phyloP scores from a whole-genome alignment of 1,139 yeast species.

The Chernovozyma aurita region DNA sequence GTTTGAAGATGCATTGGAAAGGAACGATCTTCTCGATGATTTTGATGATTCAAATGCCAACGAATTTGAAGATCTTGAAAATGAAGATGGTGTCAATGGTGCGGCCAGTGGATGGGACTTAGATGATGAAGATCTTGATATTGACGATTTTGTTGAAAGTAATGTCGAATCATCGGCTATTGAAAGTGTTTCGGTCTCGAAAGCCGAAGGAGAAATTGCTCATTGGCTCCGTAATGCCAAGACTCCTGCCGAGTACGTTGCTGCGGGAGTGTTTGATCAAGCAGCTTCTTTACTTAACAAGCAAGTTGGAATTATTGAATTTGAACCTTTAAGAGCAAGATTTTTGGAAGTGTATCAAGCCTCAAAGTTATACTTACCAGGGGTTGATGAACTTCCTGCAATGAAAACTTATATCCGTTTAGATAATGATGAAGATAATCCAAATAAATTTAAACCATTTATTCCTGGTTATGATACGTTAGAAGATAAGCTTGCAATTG shows the following conservation, averaged over 20 bases:
- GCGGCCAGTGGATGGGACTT: constrained; percentile 52
- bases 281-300: constrained; percentile 90
- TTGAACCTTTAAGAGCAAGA: constrained; percentile 80
- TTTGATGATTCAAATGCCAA: constrained; percentile 15
- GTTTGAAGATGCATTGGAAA: constrained; percentile 11
- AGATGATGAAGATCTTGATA: constrained; percentile 45
- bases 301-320: constrained; percentile 80
- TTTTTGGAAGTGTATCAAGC: constrained; percentile 82
- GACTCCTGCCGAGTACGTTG: constrained; percentile 88
- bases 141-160: constrained; percentile 39
- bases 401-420: constrained; percentile 65
- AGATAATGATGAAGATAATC: constrained; percentile 56
- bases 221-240: constrained; percentile 87
- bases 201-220: constrained; percentile 57
- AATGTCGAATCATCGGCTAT: constrained; percentile 27
- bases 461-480: constrained; percentile 75
- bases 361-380: constrained; percentile 71
- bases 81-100: constrained; percentile 45
- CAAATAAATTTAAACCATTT: constrained; percentile 54
- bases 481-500: constrained; percentile 62
- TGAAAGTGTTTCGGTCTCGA: constrained; percentile 16
- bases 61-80: constrained; percentile 23
- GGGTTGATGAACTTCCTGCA: constrained; percentile 66
- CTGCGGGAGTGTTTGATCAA: constrained; percentile 94
- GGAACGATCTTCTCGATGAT: constrained; percentile 3